phyloP scores from a whole-genome alignment of 768 basidiomycete species.

The Termitomyces sp. region DNA sequence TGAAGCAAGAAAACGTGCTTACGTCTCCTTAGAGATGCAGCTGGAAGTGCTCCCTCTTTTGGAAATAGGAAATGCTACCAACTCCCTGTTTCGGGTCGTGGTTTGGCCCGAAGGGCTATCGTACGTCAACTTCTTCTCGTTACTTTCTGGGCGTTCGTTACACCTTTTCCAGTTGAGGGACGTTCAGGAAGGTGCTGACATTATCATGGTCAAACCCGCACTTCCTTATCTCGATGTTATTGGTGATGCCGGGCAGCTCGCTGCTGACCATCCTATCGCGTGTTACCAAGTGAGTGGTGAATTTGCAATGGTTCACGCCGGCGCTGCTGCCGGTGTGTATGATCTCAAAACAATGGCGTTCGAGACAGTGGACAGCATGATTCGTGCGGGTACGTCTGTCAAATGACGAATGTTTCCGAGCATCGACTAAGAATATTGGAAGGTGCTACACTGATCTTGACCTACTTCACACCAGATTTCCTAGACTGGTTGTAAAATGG shows the following conservation, averaged over 20 bases:
- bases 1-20: not conserved
- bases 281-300: constrained; percentile 98
- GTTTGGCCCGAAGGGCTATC: constrained; percentile 90
- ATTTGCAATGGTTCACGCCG: constrained; percentile 96
- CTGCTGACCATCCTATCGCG: constrained; percentile 88
- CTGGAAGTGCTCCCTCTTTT: constrained; percentile 91
- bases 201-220: constrained; percentile 98
- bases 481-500: constrained; percentile 68
- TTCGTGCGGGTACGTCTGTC: constrained; percentile 75
- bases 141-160: not conserved
- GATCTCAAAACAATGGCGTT: constrained; percentile 91
- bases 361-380: constrained; percentile 87
- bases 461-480: constrained; percentile 97
- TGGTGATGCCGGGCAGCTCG: constrained; percentile 77
- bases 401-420: not conserved
- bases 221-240: constrained; percentile 97
- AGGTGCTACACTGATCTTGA: constrained; percentile 88
- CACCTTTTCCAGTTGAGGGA: constrained; percentile 69
- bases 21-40: constrained; percentile 77
- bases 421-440: constrained; percentile 1
- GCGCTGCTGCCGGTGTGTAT: constrained; percentile 92
- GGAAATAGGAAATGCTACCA: constrained; percentile 99
- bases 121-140: constrained; percentile 43
- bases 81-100: constrained; percentile 83
- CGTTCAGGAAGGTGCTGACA: constrained; percentile 87